Evolutionary conservation across 2,329 filamentous ascomycete species (phyloP).

Genomic region (Botrytis paeoniae): DNA sequence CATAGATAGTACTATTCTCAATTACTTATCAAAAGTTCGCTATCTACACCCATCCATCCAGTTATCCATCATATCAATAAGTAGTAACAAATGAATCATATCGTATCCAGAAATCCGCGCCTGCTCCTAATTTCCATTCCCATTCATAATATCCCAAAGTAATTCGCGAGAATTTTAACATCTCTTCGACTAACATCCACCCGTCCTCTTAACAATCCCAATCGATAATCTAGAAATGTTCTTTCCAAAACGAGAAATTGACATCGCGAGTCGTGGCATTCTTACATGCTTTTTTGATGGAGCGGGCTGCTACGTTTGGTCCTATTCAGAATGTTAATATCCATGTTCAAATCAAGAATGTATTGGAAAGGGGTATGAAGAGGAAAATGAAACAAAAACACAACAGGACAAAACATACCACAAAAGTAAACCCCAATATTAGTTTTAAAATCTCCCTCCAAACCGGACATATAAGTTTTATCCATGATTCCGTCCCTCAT

Average conservation of each 20-base stretch:
- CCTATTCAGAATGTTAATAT: constrained; percentile 29
- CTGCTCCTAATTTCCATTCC: neutral
- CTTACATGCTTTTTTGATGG: constrained; percentile 81
- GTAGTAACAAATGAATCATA: neutral
- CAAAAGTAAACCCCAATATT: constrained; percentile 98
- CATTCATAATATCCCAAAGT: neutral
- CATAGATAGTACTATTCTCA: neutral
- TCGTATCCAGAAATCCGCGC: neutral
- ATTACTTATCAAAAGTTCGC: neutral
- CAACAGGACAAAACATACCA: constrained; percentile 57
- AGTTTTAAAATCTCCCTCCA: constrained; percentile 73
- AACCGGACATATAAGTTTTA: constrained; percentile 77
- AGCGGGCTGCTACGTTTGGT: constrained; percentile 58
- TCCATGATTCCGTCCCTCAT: constrained; percentile 89
- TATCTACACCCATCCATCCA: neutral
- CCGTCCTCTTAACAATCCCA: neutral
- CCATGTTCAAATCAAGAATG: neutral
- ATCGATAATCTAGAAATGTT: constrained; percentile 62
- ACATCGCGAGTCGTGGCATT: constrained; percentile 72
- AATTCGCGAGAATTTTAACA: neutral
- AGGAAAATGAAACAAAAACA: no score
- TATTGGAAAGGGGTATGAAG: constrained; percentile 33
- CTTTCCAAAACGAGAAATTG: constrained; percentile 98
- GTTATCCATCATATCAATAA: neutral
- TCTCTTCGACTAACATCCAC: neutral